A percentile compares a stretch with the other conserved stretches of the same genome.
These are phyloP conservation scores for Saksenaea vasiformis DNA, from an alignment of 371 early-diverging fungal species.

Conservation along the genomic window DNA sequence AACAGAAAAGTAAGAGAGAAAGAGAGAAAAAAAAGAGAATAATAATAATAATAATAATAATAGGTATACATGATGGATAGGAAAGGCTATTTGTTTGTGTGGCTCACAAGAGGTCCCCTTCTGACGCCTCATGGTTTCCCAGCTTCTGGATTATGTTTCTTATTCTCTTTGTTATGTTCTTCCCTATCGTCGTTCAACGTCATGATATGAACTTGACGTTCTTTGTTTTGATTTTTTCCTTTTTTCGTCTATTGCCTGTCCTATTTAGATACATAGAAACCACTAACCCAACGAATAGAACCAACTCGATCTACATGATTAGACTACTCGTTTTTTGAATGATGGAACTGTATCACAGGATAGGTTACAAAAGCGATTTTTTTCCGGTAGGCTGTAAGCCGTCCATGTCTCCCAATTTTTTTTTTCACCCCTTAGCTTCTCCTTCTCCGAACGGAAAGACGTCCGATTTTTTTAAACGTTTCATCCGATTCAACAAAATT, in stretches of 20 bases:
- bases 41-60: background rate
- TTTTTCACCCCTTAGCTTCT: background rate
- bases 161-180: background rate
- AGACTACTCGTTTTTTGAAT: background rate
- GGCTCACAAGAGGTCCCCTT: conserved; percentile 5
- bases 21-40: background rate
- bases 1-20: background rate
- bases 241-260: background rate
- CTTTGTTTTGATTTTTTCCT: conserved; percentile 4
- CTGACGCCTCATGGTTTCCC: conserved; percentile 3
- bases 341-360: background rate
- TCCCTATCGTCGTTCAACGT: background rate
- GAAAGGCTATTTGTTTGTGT: conserved; percentile 3
- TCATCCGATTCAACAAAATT: background rate
- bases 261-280: background rate
- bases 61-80: too few relatives aligned
- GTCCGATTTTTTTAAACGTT: background rate
- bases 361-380: background rate
- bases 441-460: background rate
- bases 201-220: background rate
- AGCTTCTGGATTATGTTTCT: background rate
- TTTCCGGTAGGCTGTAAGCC: background rate
- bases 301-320: background rate
- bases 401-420: background rate
- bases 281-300: background rate